Evolutionary conservation across 2,329 filamentous ascomycete species (phyloP).

Genomic region (Mycosphaerella arachidis): DNA sequence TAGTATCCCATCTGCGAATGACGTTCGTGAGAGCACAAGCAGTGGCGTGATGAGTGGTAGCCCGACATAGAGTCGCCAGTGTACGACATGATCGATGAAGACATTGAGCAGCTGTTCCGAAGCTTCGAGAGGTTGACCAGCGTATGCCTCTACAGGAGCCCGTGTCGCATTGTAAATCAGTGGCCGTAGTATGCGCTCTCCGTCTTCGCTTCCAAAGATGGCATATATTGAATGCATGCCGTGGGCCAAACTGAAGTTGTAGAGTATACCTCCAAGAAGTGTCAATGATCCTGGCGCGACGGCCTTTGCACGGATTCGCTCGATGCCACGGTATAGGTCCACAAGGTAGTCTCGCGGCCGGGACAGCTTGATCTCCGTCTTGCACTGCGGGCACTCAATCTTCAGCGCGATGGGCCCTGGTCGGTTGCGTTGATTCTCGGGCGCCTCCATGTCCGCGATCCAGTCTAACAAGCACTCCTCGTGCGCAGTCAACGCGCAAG

Average conservation of each 20-base stretch:
- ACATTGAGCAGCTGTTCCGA: constrained; percentile 14
- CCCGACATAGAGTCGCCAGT: constrained; percentile 54
- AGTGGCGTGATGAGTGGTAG: constrained; percentile 64
- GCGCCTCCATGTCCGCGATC: constrained; percentile 81
- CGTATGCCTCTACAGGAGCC: constrained; percentile 24
- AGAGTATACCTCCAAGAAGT: constrained; percentile 39
- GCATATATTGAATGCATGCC: constrained; percentile 61
- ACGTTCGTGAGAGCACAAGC: constrained; percentile 63
- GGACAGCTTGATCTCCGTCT: constrained; percentile 69
- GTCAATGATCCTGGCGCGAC: constrained; percentile 62
- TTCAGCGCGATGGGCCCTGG: constrained; percentile 50
- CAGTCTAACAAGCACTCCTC: constrained; percentile 85
- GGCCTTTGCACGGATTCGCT: constrained; percentile 54
- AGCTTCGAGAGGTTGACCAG: constrained; percentile 13
- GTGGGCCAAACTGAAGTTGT: constrained; percentile 35
- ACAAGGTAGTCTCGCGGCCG: constrained; percentile 72
- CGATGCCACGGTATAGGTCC: constrained; percentile 57
- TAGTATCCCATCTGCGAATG: constrained; percentile 58
- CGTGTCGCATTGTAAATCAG: constrained; percentile 25
- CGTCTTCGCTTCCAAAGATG: constrained; percentile 62
- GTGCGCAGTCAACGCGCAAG: constrained; percentile 85
- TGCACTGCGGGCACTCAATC: constrained; percentile 85
- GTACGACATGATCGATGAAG: constrained; percentile 29
- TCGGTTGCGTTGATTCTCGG: constrained; percentile 46
- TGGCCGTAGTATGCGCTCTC: constrained; percentile 49